Base-by-base conservation (phyloP, 2,329 filamentous ascomycete species). In the Ophioceras dolichostomum region DNA sequence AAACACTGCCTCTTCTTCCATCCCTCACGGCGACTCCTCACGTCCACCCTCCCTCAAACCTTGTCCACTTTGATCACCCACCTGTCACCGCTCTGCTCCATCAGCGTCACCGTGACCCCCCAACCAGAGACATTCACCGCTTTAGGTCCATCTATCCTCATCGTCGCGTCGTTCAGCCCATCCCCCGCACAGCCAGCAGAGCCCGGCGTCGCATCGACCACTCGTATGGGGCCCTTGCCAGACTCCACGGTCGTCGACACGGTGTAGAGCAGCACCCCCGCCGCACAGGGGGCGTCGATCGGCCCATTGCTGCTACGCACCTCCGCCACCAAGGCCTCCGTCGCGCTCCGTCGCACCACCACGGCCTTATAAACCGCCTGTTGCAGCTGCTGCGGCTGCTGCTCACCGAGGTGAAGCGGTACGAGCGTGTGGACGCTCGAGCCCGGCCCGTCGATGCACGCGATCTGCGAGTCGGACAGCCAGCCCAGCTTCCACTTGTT, bases 171-270 rank as follows among this genome's bases (percentile, higher is more conserved):
- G 24, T 59, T 54, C 8, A 59, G 42, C 32, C 50, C 45, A 20
- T 49, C 48, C 83, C 41, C 47, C 19, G 48, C 48, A 83, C 41
- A 46, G 1, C 45, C 48, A 19, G 55, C 22, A 12, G 22, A 26
- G 1, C 36, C 30, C 3, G 56, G 53, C 2, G 49, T 61, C 0
- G 44, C 41, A 36, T 60, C 55, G 1, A 59, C 28, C 13, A 61
- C 55, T 1, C 45, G 45, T 7, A 58, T 44, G 1, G 55, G 50
- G 1, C 55, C 57, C 13, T 49, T 39, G 5, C 55, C 55, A 2
- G 55, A 51, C 3, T 38, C 34, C 0, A 44, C 41, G 0, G 39
- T 40, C 0, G 54, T 58, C n/a, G 53, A 52, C 1, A 60, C 42
- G 0, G 50, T 57, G 38, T 61, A 60, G 5, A 61, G 41, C 14